Evolutionary conservation across 2,329 filamentous ascomycete genomes (phyloP).

Genomic region (Ophiostoma quercus): DNA sequence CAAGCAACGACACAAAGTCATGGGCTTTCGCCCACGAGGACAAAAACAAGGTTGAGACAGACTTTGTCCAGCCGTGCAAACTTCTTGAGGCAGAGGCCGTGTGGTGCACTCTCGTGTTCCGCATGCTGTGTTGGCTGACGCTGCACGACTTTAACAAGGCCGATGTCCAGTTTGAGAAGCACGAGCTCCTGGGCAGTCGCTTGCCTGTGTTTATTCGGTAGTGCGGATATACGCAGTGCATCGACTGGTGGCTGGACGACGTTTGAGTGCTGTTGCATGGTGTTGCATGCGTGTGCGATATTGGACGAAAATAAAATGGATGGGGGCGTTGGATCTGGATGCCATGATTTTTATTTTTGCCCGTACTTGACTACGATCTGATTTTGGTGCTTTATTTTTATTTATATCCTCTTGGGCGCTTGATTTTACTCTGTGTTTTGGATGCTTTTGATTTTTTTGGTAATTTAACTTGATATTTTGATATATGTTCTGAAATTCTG

Average conservation of each 20-base stretch:
- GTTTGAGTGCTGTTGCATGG: neutral
- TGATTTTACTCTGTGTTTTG: neutral
- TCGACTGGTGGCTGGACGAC: neutral
- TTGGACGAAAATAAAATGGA: neutral
- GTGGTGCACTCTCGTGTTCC: conserved; percentile 52
- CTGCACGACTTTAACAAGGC: conserved; percentile 53
- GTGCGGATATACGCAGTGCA: conserved; percentile 6
- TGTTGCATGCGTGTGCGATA: neutral
- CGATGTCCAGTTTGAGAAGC: conserved; percentile 49
- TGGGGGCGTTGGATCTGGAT: neutral
- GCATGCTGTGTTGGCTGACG: conserved; percentile 56
- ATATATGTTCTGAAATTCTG: too few species aligned
- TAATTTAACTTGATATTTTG: neutral
- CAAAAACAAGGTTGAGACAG: neutral
- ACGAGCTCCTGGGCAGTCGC: conserved; percentile 49
- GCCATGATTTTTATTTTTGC: neutral
- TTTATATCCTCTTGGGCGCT: neutral
- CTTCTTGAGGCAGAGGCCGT: conserved; percentile 35
- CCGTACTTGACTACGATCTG: neutral
- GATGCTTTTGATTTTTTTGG: neutral
- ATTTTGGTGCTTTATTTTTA: neutral
- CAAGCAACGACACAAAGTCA: neutral
- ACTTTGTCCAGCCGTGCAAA: neutral
- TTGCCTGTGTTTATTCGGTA: conserved; percentile 49
- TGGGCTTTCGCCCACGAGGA: neutral